phyloP scores from a whole-genome alignment of 371 early-diverging fungal genomes.

The Gilbertella persicaria region DNA sequence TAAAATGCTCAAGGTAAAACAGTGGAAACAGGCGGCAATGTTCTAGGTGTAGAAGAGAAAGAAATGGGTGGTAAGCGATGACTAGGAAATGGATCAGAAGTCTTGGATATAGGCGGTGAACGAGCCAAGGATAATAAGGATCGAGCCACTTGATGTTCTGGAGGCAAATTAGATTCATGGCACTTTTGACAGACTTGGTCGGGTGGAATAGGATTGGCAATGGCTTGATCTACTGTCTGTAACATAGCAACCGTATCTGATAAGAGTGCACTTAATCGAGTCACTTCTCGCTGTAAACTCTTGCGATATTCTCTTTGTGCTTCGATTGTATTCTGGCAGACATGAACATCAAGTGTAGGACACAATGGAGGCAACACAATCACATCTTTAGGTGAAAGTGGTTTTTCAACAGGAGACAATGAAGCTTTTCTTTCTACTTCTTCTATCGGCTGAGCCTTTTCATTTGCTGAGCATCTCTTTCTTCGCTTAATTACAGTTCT shows the following conservation, averaged over 20 bases:
- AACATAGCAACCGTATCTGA: slow-evolving; percentile 55
- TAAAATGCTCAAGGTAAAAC: no score
- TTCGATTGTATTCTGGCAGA: slow-evolving; percentile 16
- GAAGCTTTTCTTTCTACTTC: background rate
- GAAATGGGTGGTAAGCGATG: background rate
- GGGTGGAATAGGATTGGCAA: slow-evolving; percentile 10
- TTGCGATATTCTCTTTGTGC: slow-evolving; percentile 51
- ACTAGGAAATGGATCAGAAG: background rate
- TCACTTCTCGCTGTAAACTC: slow-evolving; percentile 60
- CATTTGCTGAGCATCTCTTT: slow-evolving; percentile 31
- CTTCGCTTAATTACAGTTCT: slow-evolving; percentile 59
- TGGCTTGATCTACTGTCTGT: slow-evolving; percentile 52
- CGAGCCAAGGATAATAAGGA: slow-evolving; percentile 10
- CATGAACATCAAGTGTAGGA: background rate
- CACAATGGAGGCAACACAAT: slow-evolving; percentile 11
- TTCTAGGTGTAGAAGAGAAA: background rate
- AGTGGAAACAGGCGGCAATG: background rate
- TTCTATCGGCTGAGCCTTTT: background rate
- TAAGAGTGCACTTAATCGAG: slow-evolving; percentile 53
- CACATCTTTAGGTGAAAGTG: background rate
- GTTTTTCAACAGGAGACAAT: background rate
- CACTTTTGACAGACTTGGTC: background rate
- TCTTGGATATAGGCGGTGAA: slow-evolving; percentile 2
- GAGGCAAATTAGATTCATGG: background rate
- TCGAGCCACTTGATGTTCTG: slow-evolving; percentile 17